phyloP scores from a whole-genome alignment of 1,284 basidiomycete species.

The Tranzscheliella williamsii region DNA sequence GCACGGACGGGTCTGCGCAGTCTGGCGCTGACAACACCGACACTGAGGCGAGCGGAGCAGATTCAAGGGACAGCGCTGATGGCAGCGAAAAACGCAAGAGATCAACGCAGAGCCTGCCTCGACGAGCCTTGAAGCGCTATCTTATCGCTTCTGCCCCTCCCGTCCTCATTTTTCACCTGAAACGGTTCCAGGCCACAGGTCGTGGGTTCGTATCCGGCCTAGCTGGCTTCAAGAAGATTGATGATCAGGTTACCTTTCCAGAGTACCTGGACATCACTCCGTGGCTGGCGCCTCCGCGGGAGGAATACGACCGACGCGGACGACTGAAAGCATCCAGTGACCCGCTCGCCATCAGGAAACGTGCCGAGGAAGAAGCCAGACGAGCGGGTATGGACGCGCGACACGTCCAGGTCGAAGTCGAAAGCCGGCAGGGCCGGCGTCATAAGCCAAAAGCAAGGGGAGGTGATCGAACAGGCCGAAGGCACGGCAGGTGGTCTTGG shows the following conservation, averaged over 20 bases:
- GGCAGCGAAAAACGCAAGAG: conserved; percentile 11
- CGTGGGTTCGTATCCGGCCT: conserved; percentile 35
- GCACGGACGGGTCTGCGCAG: conserved; percentile 27
- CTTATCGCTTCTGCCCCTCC: conserved; percentile 83
- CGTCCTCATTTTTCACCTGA: conserved; percentile 86
- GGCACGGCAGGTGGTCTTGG: conserved; percentile 35
- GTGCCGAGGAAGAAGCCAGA: conserved; percentile 53
- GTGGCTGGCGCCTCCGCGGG: conserved; percentile 79
- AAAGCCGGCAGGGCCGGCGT: conserved; percentile 3
- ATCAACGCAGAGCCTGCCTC: conserved; percentile 67
- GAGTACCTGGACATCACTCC: conserved; percentile 80
- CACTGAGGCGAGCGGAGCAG: conserved; percentile 27
- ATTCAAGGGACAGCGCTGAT: too few species aligned
- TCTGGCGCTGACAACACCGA: conserved; percentile 26
- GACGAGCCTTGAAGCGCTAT: conserved; percentile 88
- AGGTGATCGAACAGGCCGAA: conserved; percentile 14
- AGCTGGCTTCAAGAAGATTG: conserved; percentile 73
- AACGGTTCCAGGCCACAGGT: conserved; percentile 75
- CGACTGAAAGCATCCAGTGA: conserved; percentile 60
- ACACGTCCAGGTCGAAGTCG: conserved; percentile 25
- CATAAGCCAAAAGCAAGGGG: conserved; percentile 1
- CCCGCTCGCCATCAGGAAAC: conserved; percentile 44
- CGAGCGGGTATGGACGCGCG: conserved; percentile 62
- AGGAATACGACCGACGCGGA: conserved; percentile 67
- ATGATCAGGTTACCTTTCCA: conserved; percentile 85